Evolutionary conservation across 1,284 basidiomycete genomes (phyloP).

Genomic region (Singerocomus inundabilis): DNA sequence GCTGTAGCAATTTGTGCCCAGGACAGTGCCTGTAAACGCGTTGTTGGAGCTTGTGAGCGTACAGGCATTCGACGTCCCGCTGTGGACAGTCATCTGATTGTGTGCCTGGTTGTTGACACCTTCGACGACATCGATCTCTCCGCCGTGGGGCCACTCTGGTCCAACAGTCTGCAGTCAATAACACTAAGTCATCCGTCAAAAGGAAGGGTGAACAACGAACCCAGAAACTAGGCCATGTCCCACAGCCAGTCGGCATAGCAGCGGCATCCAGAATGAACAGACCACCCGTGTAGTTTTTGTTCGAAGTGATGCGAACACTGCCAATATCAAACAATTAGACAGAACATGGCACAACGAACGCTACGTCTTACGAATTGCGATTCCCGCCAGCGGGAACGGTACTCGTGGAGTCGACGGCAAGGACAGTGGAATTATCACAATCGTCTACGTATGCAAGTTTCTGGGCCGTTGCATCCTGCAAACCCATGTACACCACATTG

Average conservation of each 20-base stretch:
- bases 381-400: slow-evolving; percentile 49
- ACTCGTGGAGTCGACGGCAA: slow-evolving; percentile 63
- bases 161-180: slow-evolving; percentile 41
- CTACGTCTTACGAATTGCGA: slow-evolving; percentile 59
- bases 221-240: slow-evolving; percentile 71
- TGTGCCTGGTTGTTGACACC: slow-evolving; percentile 55
- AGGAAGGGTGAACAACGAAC: slow-evolving; percentile 38
- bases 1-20: slow-evolving; percentile 44
- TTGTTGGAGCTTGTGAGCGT: slow-evolving; percentile 12
- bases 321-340: slow-evolving; percentile 14
- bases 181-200: background rate
- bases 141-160: slow-evolving; percentile 66
- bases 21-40: slow-evolving; percentile 30
- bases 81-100: slow-evolving; percentile 77
- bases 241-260: slow-evolving; percentile 77
- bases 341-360: slow-evolving; percentile 11
- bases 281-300: slow-evolving; percentile 64
- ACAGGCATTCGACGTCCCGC: slow-evolving; percentile 32
- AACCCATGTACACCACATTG: slow-evolving; percentile 52
- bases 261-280: slow-evolving; percentile 79
- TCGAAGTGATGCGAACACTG: slow-evolving; percentile 71
- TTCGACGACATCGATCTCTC: slow-evolving; percentile 75
- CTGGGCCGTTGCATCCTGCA: slow-evolving; percentile 44
- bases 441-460: slow-evolving; percentile 59
- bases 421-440: slow-evolving; percentile 48